A percentile compares a stretch with the other conserved stretches of the same genome.
Conservation (phyloP, 108 stramenopile species). For the Seminavis robusta region DNA sequence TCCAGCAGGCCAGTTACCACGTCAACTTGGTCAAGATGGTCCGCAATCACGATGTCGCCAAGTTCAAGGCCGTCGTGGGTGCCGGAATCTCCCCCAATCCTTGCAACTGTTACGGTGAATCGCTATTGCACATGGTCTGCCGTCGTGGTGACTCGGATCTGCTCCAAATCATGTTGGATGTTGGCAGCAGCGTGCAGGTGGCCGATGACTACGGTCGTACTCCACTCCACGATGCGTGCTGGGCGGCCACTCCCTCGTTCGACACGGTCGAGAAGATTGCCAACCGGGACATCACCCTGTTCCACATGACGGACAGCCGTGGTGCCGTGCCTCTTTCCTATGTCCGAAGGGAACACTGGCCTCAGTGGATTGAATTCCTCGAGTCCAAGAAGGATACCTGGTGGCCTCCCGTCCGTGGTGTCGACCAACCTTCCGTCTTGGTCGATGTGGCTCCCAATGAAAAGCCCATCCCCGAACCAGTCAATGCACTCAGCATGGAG, state of each 20-base stretch:
- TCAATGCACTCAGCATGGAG: constrained; percentile 20
- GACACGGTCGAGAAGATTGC: constrained; percentile 45
- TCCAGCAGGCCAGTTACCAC: constrained; percentile 66
- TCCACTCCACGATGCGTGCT: constrained; percentile 82
- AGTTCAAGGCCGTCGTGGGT: constrained; percentile 32
- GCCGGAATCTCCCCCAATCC: constrained; percentile 61
- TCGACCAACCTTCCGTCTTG: neutral
- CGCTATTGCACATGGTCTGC: constrained; percentile 64
- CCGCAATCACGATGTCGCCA: constrained; percentile 39
- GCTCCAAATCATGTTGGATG: constrained; percentile 33
- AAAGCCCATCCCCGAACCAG: constrained; percentile 16
- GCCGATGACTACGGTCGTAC: constrained; percentile 79
- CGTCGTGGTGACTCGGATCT: constrained; percentile 44
- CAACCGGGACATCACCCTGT: constrained; percentile 32
- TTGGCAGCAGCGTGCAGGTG: constrained; percentile 38
- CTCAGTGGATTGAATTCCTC: constrained; percentile 56
- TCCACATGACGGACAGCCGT: constrained; percentile 50
- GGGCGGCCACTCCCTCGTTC: constrained; percentile 54
- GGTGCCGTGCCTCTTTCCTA: constrained; percentile 60
- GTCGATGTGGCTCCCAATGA: neutral
- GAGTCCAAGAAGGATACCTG: constrained; percentile 37
- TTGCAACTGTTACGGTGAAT: constrained; percentile 75
- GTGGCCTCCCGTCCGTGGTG: no score
- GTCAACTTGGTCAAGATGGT: constrained; percentile 53
- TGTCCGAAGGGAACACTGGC: constrained; percentile 54